Base-by-base conservation (phyloP, 2,329 filamentous ascomycete genomes). In the Colletotrichum tabaci region DNA sequence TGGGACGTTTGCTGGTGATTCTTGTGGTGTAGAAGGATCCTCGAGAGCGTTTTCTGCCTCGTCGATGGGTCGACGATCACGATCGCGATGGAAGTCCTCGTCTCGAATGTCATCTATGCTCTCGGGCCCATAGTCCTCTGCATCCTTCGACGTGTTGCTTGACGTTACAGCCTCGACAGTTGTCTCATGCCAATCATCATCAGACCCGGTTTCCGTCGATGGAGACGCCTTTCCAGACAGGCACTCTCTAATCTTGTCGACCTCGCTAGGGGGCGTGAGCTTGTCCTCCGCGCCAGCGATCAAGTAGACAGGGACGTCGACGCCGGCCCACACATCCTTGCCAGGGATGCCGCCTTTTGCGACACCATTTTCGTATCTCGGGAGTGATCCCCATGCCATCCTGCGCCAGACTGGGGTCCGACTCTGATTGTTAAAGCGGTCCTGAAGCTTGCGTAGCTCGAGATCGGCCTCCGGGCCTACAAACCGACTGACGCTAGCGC, bases 371-470 rank as follows among this genome's bases (percentile, higher is more conserved):
- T 85, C 79, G 69, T 91, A 92, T 0, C 80, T 82, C 0, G 94
- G 92, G 30, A 96, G 84, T 61, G 87, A 86, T 0, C 95, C 94
- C 80, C 87, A 90, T 0, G 92, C 91, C 90, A 97, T 95, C 49
- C 94, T 90, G 74, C 93, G 90, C 88, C 94, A 98, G 0, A 96
- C 93, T 0, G 92, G 87, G 0, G 95, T 96, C 74, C 88, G 90
- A 74, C 94, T 98, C 79, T 98, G 94, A 71, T 88, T 87, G 79
- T 98, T 98, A 82, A 92, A 96, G 3, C 88, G 88, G 67, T 92
- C 81, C 79, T 96, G 94, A 46, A 94, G 84, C 67, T 87, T 85
- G 77, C 90, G 91, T 1, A 92, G 88, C 75, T 93, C 89, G 4
- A 86, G 80, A 52, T 94, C 92, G 1, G 92, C 91, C 46, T 87